Evolutionary conservation across 1,284 basidiomycete species (phyloP).

Genomic region (Malassezia nana): DNA sequence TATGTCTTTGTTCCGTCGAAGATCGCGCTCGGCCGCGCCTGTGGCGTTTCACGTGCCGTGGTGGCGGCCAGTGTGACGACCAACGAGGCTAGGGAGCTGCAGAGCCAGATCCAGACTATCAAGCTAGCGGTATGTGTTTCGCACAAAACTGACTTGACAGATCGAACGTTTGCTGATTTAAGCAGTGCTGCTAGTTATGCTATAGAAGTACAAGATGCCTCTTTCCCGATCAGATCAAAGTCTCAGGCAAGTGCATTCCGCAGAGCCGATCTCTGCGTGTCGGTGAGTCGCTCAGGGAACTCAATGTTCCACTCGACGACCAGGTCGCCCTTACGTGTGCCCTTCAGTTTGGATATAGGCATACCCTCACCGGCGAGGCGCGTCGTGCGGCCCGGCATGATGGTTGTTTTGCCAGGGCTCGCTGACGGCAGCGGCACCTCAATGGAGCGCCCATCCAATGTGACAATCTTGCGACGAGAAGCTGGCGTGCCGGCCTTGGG

Average conservation of each 20-base stretch:
- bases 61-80: conserved; percentile 92
- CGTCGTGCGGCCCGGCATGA: conserved; percentile 37
- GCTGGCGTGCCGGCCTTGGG: conserved; percentile 30
- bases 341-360: conserved; percentile 42
- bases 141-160: conserved; percentile 13
- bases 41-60: conserved; percentile 88
- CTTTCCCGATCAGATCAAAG: not conserved
- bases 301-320: conserved; percentile 43
- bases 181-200: not conserved
- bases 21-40: conserved; percentile 87
- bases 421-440: conserved; percentile 37
- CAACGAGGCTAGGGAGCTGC: conserved; percentile 84
- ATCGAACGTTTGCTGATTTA: conserved; percentile 44
- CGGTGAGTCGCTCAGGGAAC: conserved; percentile 33
- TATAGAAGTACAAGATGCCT: conserved; percentile 3
- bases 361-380: conserved; percentile 43
- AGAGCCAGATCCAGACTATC: conserved; percentile 77
- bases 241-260: conserved; percentile 24
- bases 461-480: conserved; percentile 26
- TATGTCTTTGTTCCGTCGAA: conserved; percentile 92
- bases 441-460: conserved; percentile 37
- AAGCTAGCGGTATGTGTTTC: conserved; percentile 53
- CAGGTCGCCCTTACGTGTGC: conserved; percentile 40
- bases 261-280: conserved; percentile 28
- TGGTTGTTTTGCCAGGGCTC: conserved; percentile 22